Evolutionary conservation across 345 rosid genomes (phyloP), one percentile per base, ranked within the genome.

Genomic region (Salix caprea): DNA sequence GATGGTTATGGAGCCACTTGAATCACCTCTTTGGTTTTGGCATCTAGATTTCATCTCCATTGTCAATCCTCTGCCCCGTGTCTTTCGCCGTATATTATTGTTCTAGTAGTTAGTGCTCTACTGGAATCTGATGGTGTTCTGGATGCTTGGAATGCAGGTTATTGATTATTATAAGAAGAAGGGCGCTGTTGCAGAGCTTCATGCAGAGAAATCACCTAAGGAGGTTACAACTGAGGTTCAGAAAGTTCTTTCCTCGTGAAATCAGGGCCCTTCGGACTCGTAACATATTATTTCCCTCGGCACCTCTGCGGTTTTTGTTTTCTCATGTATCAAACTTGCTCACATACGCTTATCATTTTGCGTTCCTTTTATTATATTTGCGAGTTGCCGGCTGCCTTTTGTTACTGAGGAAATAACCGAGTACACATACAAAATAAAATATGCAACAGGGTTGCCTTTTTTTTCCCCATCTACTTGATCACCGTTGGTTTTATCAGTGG

Each of bases 191-290:
- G 94, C 87, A 36, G 82, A 93, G 67, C 90, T 95, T 77, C 94
- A 79, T 26, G 99, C 98, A 0, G 97, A 90, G 87, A 95, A 95
- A 83, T 80, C 93, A 24, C 97, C 93, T 0, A 81, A 88, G 79
- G 93, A 89, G 69, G 98, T 96, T 70, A 88, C 93, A 0, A 56
- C 78, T 10, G 97, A 84, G 88, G 92, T 96, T 82, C 88, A 86
- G 88, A 94, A 89, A 72, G 94, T 30, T 64, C 90, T 96, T 66
- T 88, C 93, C 46, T 79, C 71, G 5, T 73, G 72, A 67, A 48
- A 69, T 32, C 3, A 32, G 72, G 50, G 6, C 34, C 26, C 18
- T 21, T 66, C 30, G 15, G 23, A 50, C 16, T 44, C 50, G 3
- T 7, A 21, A 71, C n/a, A 19, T 34, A 15, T 12, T 16, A 15